Evolutionary conservation across 139 green algal species (phyloP).

Genomic region (Zygnema cylindricum): DNA sequence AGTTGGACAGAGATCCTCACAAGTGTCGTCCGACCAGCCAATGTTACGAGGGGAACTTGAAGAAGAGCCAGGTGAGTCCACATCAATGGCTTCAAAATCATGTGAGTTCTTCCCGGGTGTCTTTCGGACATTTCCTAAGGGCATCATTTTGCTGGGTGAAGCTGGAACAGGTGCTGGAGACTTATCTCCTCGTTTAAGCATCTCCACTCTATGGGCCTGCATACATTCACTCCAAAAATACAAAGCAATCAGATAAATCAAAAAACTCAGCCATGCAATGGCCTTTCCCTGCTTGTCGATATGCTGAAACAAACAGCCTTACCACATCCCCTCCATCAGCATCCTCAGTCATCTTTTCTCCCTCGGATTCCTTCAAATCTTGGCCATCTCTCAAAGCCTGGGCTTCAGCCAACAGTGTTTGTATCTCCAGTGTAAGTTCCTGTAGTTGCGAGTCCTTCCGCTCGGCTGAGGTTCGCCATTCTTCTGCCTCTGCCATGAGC

Average conservation of each 20-base stretch:
- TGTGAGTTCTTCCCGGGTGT: background rate
- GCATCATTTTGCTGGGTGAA: background rate
- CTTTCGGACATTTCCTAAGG: background rate
- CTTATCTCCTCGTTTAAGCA: too few relatives aligned
- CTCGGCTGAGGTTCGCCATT: conserved; percentile 12
- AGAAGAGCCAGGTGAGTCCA: background rate
- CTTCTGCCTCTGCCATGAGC: conserved; percentile 27
- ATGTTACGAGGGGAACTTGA: background rate
- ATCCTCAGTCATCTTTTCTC: background rate
- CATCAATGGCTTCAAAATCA: background rate
- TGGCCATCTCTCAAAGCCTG: background rate
- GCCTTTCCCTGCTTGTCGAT: too few relatives aligned
- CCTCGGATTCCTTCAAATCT: background rate
- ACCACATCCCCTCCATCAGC: background rate
- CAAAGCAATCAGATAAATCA: too few relatives aligned
- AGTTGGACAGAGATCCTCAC: too few relatives aligned
- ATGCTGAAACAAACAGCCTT: too few relatives aligned
- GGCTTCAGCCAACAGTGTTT: conserved; percentile 10
- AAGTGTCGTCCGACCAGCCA: background rate
- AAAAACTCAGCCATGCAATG: too few relatives aligned
- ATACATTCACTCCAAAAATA: too few relatives aligned
- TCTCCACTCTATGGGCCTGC: too few relatives aligned
- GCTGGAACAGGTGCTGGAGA: too few relatives aligned
- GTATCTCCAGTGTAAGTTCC: conserved; percentile 11
- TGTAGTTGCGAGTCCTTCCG: conserved; percentile 30